Conservation (phyloP, 208 protist species). For the Wallacemonas sp. region DNA sequence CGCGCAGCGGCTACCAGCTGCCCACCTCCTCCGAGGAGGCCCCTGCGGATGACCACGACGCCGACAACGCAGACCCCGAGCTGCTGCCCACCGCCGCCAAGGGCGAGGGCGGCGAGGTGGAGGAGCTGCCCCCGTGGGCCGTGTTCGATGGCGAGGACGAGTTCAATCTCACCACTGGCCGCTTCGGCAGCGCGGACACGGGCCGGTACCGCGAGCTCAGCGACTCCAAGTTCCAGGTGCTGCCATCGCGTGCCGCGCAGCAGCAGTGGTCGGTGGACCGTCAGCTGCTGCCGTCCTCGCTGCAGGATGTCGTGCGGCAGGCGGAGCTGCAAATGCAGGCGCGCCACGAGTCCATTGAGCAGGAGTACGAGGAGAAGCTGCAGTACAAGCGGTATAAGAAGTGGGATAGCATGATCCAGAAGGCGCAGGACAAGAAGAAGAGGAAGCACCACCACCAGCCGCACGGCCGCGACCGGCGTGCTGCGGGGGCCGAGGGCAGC, state of each 20-base stretch:
- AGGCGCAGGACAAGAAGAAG: constrained; percentile 58
- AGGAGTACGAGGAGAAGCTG: constrained; percentile 61
- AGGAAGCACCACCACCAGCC: constrained; percentile 5
- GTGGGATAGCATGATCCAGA: constrained; percentile 76
- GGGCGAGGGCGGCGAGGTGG: not conserved
- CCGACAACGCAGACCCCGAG: not conserved
- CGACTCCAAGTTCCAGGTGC: constrained; percentile 72
- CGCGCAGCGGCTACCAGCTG: not conserved
- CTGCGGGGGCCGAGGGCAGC: too few relatives aligned
- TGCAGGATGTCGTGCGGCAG: constrained; percentile 69
- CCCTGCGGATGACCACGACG: not conserved
- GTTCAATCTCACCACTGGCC: constrained; percentile 80
- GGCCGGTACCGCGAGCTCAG: constrained; percentile 85
- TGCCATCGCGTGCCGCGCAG: constrained; percentile 68
- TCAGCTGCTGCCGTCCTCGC: constrained; percentile 59
- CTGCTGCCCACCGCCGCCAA: too few relatives aligned
- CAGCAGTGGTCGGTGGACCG: constrained; percentile 69
- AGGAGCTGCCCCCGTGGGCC: constrained; percentile 87
- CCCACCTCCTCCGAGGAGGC: not conserved
- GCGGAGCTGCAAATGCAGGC: constrained; percentile 58
- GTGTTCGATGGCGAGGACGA: constrained; percentile 75
- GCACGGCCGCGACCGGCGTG: not conserved
- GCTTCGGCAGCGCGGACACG: constrained; percentile 69
- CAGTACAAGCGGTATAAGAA: constrained; percentile 75
- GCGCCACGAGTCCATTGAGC: constrained; percentile 60